Evolutionary conservation across 306 rosid species (phyloP).

Genomic region (cucumber (Cucumis sativus)): DNA sequence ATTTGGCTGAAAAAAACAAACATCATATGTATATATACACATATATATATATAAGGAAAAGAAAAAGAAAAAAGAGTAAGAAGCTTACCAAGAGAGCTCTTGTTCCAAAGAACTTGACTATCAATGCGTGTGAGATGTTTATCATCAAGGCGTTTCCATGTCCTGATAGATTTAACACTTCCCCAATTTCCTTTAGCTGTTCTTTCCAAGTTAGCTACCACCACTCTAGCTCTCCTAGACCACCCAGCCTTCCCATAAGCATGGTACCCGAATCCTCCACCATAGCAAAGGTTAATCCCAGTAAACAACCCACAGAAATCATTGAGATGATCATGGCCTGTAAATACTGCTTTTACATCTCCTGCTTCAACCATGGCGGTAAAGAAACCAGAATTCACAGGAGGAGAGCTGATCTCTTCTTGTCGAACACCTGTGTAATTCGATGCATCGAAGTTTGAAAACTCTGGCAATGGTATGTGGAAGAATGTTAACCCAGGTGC

Average conservation of each 20-base stretch:
- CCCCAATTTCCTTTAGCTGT: conserved; percentile 49
- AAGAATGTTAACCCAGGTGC: conserved; percentile 85
- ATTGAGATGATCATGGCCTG: conserved; percentile 83
- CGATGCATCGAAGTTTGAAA: conserved; percentile 46
- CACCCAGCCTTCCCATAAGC: conserved; percentile 95
- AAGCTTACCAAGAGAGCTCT: conserved; percentile 27
- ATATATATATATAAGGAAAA: too few relatives aligned
- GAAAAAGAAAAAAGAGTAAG: not conserved
- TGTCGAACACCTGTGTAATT: conserved; percentile 55
- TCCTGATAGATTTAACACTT: conserved; percentile 58
- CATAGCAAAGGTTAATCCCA: conserved; percentile 67
- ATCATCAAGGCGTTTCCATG: conserved; percentile 91
- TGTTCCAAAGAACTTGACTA: conserved; percentile 59
- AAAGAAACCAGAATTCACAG: conserved; percentile 92
- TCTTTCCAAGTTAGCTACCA: conserved; percentile 63
- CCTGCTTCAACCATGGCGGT: conserved; percentile 70
- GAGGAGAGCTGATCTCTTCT: conserved; percentile 71
- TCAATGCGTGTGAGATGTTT: conserved; percentile 47
- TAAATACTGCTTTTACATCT: conserved; percentile 83
- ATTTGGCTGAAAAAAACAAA: too few relatives aligned
- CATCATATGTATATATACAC: too few relatives aligned
- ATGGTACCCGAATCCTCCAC: conserved; percentile 89
- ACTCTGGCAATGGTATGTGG: conserved; percentile 91
- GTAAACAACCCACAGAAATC: conserved; percentile 76
- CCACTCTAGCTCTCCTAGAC: conserved; percentile 83